Evolutionary conservation across 805 yeast genomes (phyloP).

Genomic region (Hanseniaspora clermontiae): DNA sequence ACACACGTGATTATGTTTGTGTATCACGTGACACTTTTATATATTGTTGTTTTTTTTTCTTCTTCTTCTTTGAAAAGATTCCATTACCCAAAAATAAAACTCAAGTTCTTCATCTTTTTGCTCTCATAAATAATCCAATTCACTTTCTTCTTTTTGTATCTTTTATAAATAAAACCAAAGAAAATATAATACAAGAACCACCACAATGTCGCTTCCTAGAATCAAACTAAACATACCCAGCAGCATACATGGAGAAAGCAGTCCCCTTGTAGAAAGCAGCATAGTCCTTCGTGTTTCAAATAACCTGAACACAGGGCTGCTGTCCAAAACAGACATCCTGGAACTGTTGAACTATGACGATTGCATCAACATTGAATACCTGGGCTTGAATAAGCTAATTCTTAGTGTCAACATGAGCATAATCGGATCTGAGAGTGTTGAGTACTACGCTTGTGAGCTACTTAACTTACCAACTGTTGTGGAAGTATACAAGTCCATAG

Average conservation of each 20-base stretch:
- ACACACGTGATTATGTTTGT: too few relatives aligned
- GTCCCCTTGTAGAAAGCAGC: constrained; percentile 83
- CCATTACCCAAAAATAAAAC: too few relatives aligned
- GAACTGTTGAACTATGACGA: constrained; percentile 9
- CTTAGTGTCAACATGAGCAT: constrained; percentile 2
- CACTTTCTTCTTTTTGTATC: too few relatives aligned
- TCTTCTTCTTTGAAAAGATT: too few relatives aligned
- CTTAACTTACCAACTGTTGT: constrained; percentile 82
- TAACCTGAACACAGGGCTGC: constrained; percentile 40
- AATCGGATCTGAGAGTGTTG: not conserved
- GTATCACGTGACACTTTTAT: too few relatives aligned
- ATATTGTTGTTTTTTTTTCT: too few relatives aligned
- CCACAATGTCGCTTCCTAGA: constrained; percentile 1
- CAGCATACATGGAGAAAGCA: constrained; percentile 46
- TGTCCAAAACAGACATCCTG: constrained; percentile 7
- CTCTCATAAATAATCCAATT: too few relatives aligned
- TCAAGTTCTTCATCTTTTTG: too few relatives aligned
- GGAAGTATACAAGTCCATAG: constrained; percentile 80
- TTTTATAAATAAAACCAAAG: not conserved
- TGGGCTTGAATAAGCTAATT: constrained; percentile 3
- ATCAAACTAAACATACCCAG: constrained; percentile 2
- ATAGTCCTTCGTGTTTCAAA: constrained; percentile 61
- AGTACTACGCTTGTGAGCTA: constrained; percentile 49
- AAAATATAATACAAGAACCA: not conserved
- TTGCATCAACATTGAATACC: constrained; percentile 1